Base-by-base conservation (phyloP, 2,329 filamentous ascomycete genomes). In the Tolypocladium sp. region DNA sequence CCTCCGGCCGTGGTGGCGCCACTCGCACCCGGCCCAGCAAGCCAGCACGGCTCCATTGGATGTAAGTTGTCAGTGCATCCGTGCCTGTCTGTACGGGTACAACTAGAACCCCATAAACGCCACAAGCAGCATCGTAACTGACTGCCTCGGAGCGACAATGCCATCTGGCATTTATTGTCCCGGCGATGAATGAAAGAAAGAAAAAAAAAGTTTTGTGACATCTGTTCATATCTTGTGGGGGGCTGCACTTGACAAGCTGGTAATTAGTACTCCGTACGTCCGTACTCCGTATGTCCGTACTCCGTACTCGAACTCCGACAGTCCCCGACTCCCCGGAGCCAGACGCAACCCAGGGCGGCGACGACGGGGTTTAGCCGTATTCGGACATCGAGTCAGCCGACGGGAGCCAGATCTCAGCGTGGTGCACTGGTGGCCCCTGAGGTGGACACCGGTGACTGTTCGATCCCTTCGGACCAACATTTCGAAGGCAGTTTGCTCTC, bases 351-450 rank as follows among this genome's bases (percentile, higher is more conserved):
- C 40, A 38, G 33, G 8, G 12, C 53, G 37, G 37, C 53, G n/a
- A 41, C 35, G n/a, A 52, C 44, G 56, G 56, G 52, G 44, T 51
- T 57, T 57, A 57, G 44, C 44, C 35, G 44, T 37, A 25, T 57
- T 57, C 42, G 56, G 56, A 41, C 44, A n/a, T 27, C 44, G n/a
- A 51, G 56, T 57, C 42, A 52, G 56, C 56, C 56, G 38, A 52
- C 17, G 17, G 37, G 25, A 56, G 37, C 33, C 33, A 38, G 35
- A 55, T 55, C 33, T 30, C 46, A 51, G 46, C 46, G 25, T n/a
- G 10, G 27, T n/a, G n/a, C n/a, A n/a, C n/a, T n/a, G n/a, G n/a
- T 12, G 15, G 46, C 49, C 38, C 55, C 38, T 44, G 55, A 35
- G 37, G 55, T 10, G 49, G 27, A 35, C 49, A 22, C 8, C 4